Conservation (phyloP, 352 stramenopile genomes). For the Phytophthora vignae region DNA sequence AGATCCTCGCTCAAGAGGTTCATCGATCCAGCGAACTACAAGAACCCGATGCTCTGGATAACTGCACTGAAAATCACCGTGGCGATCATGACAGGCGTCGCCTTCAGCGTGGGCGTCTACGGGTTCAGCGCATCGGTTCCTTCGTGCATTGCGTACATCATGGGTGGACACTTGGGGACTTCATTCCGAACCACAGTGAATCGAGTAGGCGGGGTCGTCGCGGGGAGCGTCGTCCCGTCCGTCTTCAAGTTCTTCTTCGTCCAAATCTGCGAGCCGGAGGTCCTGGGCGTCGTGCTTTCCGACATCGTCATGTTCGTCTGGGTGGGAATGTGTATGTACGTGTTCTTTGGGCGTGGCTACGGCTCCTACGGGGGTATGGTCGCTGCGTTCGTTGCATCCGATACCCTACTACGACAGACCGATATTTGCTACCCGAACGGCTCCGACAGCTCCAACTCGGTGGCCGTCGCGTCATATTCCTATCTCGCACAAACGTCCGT, state of each 20-base stretch:
- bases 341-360: slow-evolving; percentile 68
- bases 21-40: slow-evolving; percentile 57
- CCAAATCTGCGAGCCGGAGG: slow-evolving; percentile 56
- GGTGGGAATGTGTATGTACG: slow-evolving; percentile 81
- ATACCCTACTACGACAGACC: slow-evolving; percentile 67
- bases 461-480: slow-evolving; percentile 76
- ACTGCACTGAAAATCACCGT: slow-evolving; percentile 56
- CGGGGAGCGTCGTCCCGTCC: slow-evolving; percentile 74
- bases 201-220: slow-evolving; percentile 75
- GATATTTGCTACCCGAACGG: slow-evolving; percentile 58
- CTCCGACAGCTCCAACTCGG: slow-evolving; percentile 42
- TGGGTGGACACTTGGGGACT: slow-evolving; percentile 73
- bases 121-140: slow-evolving; percentile 69
- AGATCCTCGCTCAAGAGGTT: slow-evolving; percentile 50
- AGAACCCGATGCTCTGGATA: slow-evolving; percentile 41
- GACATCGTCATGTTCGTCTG: slow-evolving; percentile 71
- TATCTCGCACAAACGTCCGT: slow-evolving; percentile 79
- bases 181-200: slow-evolving; percentile 81
- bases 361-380: slow-evolving; percentile 73
- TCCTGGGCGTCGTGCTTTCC: slow-evolving; percentile 51
- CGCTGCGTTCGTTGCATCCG: slow-evolving; percentile 71
- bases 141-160: slow-evolving; percentile 69
- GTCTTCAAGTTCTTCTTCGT: slow-evolving; percentile 86
- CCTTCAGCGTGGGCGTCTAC: slow-evolving; percentile 73
- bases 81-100: slow-evolving; percentile 69